phyloP scores from a whole-genome alignment of 495 filamentous ascomycete species.

The Aspergillus indologenus region DNA sequence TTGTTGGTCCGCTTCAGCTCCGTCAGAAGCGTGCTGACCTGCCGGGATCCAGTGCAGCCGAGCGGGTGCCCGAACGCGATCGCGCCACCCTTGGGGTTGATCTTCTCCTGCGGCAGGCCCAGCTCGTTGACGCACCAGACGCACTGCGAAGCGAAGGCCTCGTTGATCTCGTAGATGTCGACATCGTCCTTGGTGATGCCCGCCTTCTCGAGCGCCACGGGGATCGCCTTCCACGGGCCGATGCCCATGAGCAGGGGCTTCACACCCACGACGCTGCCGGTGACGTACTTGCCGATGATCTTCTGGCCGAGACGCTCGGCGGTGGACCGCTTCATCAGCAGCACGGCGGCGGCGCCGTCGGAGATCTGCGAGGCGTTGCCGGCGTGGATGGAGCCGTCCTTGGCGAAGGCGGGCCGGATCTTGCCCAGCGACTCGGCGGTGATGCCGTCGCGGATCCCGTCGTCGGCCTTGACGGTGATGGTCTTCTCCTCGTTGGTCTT shows the following conservation, averaged over 20 bases:
- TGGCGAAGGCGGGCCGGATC: conserved; percentile 88
- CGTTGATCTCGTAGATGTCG: conserved; percentile 98
- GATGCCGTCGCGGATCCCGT: conserved; percentile 82
- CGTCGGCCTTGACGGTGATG: conserved; percentile 80
- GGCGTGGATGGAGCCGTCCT: conserved; percentile 90
- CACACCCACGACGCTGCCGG: conserved; percentile 82
- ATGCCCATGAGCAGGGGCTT: conserved; percentile 93
- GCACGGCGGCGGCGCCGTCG: conserved; percentile 91
- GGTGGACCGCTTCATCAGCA: conserved; percentile 92
- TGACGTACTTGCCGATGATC: conserved; percentile 87
- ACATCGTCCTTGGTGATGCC: conserved; percentile 87
- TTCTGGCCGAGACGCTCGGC: conserved; percentile 83
- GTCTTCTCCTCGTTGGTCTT: conserved; percentile 85
- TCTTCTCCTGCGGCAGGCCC: conserved; percentile 68
- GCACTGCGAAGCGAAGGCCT: conserved; percentile 95
- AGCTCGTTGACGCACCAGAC: conserved; percentile 91
- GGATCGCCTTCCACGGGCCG: conserved; percentile 94
- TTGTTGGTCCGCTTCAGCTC: conserved; percentile 78
- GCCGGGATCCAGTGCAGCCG: conserved; percentile 88
- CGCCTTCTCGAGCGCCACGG: conserved; percentile 81
- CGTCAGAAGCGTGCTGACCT: conserved; percentile 86
- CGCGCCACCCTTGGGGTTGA: conserved; percentile 97
- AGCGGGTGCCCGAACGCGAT: conserved; percentile 99
- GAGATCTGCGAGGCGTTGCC: conserved; percentile 95
- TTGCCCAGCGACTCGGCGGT: conserved; percentile 82